phyloP scores from a whole-genome alignment of 306 rosid species.

The Inga oerstediana region DNA sequence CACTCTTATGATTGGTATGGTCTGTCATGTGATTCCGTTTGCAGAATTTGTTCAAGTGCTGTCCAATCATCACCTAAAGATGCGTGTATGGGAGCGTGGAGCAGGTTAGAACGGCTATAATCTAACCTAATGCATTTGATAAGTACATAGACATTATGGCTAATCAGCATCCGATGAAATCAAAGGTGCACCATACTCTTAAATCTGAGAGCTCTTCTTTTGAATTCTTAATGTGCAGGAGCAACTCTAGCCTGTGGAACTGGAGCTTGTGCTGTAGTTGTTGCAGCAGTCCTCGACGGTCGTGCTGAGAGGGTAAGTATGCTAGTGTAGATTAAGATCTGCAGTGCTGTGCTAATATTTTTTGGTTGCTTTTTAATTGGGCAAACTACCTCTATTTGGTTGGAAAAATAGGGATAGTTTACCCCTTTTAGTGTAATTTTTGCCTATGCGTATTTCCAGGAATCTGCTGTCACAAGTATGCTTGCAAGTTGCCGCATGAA shows the following conservation, averaged over 20 bases:
- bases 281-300: conserved; percentile 96
- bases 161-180: neutral
- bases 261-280: conserved; percentile 94
- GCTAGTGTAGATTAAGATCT: neutral
- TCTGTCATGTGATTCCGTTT: conserved; percentile 26
- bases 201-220: neutral
- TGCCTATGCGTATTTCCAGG: neutral
- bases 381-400: neutral
- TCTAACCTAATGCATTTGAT: neutral
- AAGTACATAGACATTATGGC: neutral
- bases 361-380: neutral
- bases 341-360: neutral
- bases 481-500: conserved; percentile 24
- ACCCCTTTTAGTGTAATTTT: neutral
- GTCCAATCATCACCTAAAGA: conserved; percentile 77
- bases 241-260: conserved; percentile 98
- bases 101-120: conserved; percentile 68
- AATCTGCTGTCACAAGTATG: neutral
- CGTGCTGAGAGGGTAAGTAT: conserved; percentile 75
- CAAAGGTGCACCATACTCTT: conserved; percentile 14
- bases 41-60: conserved; percentile 94
- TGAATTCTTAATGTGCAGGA: conserved; percentile 49
- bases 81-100: conserved; percentile 99
- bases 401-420: neutral
- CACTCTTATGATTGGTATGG: neutral